Evolutionary conservation across 345 rosid genomes (phyloP), one percentile per base, ranked within the genome.

Genomic region (Hibiscus mutabilis): DNA sequence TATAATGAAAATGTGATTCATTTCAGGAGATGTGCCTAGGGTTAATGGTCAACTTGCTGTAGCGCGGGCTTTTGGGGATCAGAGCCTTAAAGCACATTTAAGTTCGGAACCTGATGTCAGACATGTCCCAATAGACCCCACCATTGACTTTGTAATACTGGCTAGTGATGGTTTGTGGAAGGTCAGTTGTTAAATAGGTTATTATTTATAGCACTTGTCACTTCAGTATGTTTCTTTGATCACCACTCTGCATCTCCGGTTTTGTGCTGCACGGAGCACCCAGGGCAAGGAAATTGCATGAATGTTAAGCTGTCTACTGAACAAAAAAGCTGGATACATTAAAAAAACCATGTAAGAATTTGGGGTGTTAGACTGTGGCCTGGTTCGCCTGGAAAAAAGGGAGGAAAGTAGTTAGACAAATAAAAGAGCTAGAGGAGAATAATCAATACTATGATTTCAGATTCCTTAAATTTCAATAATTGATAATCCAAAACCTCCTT

Each of bases 111-210:
- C 89, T 62, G 81, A 79, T 64, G 78, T 83, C 21, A 79, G 80
- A 68, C 81, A 79, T 76, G 84, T 81, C 22, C 89, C 84, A 0
- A 70, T 85, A 67, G 82, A 76, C 74, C 47, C 82, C 31, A 74
- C 79, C 13, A 85, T 79, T 8, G 86, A 81, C 14, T 84, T 86
- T 69, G 77, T 82, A 13, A 84, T 86, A 76, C 67, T 86, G 68
- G 90, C 87, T 21, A 86, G 89, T 27, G 89, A 84, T 72, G 89
- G 87, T 56, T 77, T 86, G 68, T 86, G 89, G 89, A 84, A 86
- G 89, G 89, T 86, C 73, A 79, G 89, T 80, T 66, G 33, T 72
- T 69, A 14, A 63, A 10, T 63, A 55, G 49, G 70, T 72, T 57
- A 44, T 37, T 31, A 19, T 21, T 25, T 31, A 12, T 66, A 2